phyloP scores from a whole-genome alignment of 129 eudicot species.

The Daucus carota region DNA sequence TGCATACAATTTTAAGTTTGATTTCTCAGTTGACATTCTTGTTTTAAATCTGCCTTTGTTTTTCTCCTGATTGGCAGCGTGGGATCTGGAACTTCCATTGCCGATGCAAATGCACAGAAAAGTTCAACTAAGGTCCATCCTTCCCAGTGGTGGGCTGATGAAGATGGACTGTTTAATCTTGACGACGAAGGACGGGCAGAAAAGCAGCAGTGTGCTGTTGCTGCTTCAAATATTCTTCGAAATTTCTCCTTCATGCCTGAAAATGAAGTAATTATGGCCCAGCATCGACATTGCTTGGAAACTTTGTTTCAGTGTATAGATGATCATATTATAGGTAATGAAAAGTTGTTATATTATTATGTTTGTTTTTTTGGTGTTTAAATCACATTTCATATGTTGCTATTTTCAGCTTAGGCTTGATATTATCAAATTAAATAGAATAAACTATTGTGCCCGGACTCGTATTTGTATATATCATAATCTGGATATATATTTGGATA shows the following conservation, averaged over 20 bases:
- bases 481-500: neutral
- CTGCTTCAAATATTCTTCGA: slow-evolving; percentile 91
- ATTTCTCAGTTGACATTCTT: neutral
- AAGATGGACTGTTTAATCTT: slow-evolving; percentile 87
- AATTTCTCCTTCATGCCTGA: slow-evolving; percentile 97
- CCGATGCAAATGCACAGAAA: slow-evolving; percentile 62
- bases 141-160: slow-evolving; percentile 90
- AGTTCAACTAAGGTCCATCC: slow-evolving; percentile 38
- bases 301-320: slow-evolving; percentile 89
- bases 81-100: slow-evolving; percentile 42
- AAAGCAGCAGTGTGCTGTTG: slow-evolving; percentile 96
- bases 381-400: neutral
- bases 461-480: neutral
- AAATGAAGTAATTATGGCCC: slow-evolving; percentile 95
- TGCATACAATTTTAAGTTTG: neutral
- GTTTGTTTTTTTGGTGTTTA: neutral
- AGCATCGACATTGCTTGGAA: slow-evolving; percentile 92
- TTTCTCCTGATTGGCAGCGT: slow-evolving; percentile 30
- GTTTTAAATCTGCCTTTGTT: slow-evolving; percentile 10
- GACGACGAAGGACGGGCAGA: slow-evolving; percentile 94
- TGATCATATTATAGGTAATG: slow-evolving; percentile 73
- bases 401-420: neutral
- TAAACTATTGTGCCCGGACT: neutral
- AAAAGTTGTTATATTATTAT: neutral
- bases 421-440: neutral